A percentile compares a stretch with the other conserved stretches of the same genome.
phyloP scores from a whole-genome alignment of 2,329 filamentous ascomycete species.

The Trichoderma sp. region DNA sequence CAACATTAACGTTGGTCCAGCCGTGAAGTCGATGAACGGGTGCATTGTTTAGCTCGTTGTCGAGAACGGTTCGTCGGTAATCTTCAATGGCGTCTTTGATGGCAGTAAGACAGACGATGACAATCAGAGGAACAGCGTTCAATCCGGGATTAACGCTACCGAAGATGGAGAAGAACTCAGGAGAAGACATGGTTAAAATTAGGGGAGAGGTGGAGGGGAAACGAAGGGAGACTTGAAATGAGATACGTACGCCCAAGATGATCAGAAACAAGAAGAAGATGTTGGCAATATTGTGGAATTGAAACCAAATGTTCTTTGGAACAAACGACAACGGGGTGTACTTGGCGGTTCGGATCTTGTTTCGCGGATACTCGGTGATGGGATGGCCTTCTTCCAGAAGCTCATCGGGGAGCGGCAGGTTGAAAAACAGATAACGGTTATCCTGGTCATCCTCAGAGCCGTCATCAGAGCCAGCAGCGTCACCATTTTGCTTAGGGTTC shows the following conservation, averaged over 20 bases:
- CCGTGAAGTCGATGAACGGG: slow-evolving; percentile 86
- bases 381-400: slow-evolving; percentile 78
- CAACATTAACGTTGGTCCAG: slow-evolving; percentile 92
- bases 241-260: slow-evolving; percentile 78
- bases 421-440: slow-evolving; percentile 76
- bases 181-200: slow-evolving; percentile 22
- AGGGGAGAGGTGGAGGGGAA: not conserved
- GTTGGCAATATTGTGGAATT: slow-evolving; percentile 98
- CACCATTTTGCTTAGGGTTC: slow-evolving; percentile 26
- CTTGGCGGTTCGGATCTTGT: slow-evolving; percentile 98
- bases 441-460: slow-evolving; percentile 43
- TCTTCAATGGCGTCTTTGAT: slow-evolving; percentile 97
- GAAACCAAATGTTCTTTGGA: slow-evolving; percentile 95
- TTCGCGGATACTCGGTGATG: slow-evolving; percentile 70
- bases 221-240: not conserved
- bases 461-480: slow-evolving; percentile 39
- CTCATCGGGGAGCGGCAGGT: slow-evolving; percentile 73
- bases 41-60: slow-evolving; percentile 94
- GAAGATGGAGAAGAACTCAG: slow-evolving; percentile 92
- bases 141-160: slow-evolving; percentile 87
- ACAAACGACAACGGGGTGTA: slow-evolving; percentile 95
- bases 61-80: slow-evolving; percentile 85
- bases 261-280: slow-evolving; percentile 97
- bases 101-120: slow-evolving; percentile 84
- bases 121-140: slow-evolving; percentile 86